Percentiles rank a stretch among this genome's conserved stretches.
phyloP scores from a whole-genome alignment of 352 stramenopile species.

The Globisporangium uncinulatum region DNA sequence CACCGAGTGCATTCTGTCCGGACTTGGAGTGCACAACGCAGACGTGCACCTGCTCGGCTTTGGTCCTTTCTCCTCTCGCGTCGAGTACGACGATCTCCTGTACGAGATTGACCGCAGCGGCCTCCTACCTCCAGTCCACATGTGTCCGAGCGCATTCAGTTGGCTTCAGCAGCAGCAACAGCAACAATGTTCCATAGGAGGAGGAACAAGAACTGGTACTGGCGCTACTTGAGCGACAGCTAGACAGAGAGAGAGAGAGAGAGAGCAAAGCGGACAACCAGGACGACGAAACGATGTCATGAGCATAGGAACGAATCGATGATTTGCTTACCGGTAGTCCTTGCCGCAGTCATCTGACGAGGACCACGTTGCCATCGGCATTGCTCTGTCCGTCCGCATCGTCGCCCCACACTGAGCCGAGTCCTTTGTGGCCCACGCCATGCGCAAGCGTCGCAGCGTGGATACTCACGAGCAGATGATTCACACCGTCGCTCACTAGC shows the following conservation, averaged over 20 bases:
- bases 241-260: not conserved
- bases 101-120: constrained; percentile 41
- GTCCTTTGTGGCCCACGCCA: constrained; percentile 4
- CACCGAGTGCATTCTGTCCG: constrained; percentile 41
- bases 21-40: constrained; percentile 32
- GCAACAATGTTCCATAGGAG: not conserved
- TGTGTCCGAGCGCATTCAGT: constrained; percentile 26
- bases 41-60: constrained; percentile 29
- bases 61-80: constrained; percentile 26
- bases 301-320: not conserved
- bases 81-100: constrained; percentile 44
- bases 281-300: not conserved
- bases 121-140: constrained; percentile 28
- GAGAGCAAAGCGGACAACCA: not conserved
- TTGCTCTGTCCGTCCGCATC: not conserved
- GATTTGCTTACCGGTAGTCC: constrained; percentile 3
- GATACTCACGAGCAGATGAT: constrained; percentile 52
- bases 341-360: constrained; percentile 13
- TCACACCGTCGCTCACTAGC: constrained; percentile 43
- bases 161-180: constrained; percentile 16
- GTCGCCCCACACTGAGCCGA: not conserved
- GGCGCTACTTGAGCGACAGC: not conserved
- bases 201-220: not conserved
- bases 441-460: constrained; percentile 37
- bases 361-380: constrained; percentile 8